A percentile compares a stretch with the other conserved stretches of the same genome.
These are phyloP conservation scores for Stellera chamaejasme DNA, from an alignment of 345 rosid genomes.

Conservation along the genomic window DNA sequence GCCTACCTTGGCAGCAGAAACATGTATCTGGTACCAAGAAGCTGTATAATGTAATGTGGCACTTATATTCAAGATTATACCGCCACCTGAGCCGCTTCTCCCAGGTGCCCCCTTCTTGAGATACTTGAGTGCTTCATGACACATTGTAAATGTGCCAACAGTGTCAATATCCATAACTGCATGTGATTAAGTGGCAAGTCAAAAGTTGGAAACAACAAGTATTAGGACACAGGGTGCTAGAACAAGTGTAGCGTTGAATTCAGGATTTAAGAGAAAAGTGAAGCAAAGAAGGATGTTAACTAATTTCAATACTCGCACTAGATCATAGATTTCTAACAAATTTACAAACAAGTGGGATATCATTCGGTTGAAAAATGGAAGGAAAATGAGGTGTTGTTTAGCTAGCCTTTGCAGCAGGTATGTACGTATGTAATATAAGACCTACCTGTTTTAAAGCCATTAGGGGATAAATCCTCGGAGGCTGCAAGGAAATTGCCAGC, in stretches of 20 bases:
- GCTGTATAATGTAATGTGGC: conserved; percentile 79
- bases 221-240: not conserved
- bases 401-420: too few species aligned
- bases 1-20: conserved; percentile 77
- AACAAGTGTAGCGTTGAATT: too few species aligned
- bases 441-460: conserved; percentile 86
- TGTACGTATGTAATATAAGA: too few species aligned
- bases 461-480: conserved; percentile 77
- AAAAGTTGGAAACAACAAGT: not conserved
- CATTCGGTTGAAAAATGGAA: too few species aligned
- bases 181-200: conserved; percentile 7
- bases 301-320: too few species aligned
- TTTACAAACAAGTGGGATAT: too few species aligned
- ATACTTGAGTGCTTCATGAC: conserved; percentile 54
- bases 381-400: too few species aligned
- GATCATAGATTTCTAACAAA: too few species aligned
- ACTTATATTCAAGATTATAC: conserved; percentile 63
- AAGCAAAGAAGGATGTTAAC: not conserved
- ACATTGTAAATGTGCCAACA: conserved; percentile 79
- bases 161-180: conserved; percentile 77
- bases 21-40: conserved; percentile 79
- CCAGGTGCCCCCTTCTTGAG: conserved; percentile 69
- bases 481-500: conserved; percentile 77
- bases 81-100: conserved; percentile 34
- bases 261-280: too few species aligned